Evolutionary conservation across 495 filamentous ascomycete species (phyloP).

Genomic region (Penicillium coffeae): DNA sequence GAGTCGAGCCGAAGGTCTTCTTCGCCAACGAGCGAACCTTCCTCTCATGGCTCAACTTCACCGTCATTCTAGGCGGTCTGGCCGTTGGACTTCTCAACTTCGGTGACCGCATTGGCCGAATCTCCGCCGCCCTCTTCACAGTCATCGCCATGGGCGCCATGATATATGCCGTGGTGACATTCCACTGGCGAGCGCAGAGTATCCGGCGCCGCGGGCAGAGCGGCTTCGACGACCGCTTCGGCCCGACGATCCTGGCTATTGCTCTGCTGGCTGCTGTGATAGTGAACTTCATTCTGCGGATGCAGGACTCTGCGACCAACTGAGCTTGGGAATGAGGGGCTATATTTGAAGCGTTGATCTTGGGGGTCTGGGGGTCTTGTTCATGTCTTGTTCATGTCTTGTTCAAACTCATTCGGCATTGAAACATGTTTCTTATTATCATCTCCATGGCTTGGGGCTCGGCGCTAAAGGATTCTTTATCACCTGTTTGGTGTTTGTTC

Average conservation of each 20-base stretch:
- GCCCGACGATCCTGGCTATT: slow-evolving; percentile 83
- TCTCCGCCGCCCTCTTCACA: slow-evolving; percentile 90
- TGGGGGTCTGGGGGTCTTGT: background rate
- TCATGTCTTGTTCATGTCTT: background rate
- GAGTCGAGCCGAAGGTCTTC: slow-evolving; percentile 99
- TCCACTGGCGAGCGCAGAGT: slow-evolving; percentile 93
- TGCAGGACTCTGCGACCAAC: slow-evolving; percentile 48
- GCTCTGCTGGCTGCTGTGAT: slow-evolving; percentile 80
- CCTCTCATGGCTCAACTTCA: slow-evolving; percentile 99
- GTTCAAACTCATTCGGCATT: background rate
- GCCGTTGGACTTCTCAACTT: slow-evolving; percentile 98
- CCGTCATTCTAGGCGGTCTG: slow-evolving; percentile 92
- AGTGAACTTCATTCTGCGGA: slow-evolving; percentile 88
- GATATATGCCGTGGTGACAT: slow-evolving; percentile 91
- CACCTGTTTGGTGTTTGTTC: background rate
- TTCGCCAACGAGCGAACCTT: slow-evolving; percentile 99
- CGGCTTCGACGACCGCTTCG: slow-evolving; percentile 93
- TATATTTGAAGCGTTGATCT: background rate
- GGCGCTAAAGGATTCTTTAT: background rate
- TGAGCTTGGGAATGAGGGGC: background rate
- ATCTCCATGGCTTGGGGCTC: background rate
- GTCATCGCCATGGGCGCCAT: slow-evolving; percentile 91
- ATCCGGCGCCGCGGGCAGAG: slow-evolving; percentile 88
- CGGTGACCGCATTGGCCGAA: slow-evolving; percentile 86
- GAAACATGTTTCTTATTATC: background rate